These are phyloP conservation scores for Paecilomyces fulvus DNA, from an alignment of 2,329 filamentous ascomycete genomes.

Conservation along the genomic window DNA sequence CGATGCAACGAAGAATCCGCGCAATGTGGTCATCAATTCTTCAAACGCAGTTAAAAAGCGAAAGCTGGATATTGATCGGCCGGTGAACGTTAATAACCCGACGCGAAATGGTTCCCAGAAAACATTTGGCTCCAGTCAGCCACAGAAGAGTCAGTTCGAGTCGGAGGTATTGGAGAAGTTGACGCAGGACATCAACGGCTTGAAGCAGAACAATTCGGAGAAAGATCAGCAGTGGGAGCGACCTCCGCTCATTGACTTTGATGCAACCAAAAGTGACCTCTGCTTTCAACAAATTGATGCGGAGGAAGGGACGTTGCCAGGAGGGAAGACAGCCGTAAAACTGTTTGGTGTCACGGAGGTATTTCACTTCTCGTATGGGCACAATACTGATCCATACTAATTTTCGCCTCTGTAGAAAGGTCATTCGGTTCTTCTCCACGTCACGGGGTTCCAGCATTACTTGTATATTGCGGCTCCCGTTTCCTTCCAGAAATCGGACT, in stretches of 20 bases:
- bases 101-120: slow-evolving; percentile 56
- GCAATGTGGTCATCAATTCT: slow-evolving; percentile 51
- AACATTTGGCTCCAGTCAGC: slow-evolving; percentile 50
- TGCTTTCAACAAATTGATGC: slow-evolving; percentile 93
- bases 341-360: slow-evolving; percentile 87
- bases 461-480: slow-evolving; percentile 85
- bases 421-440: slow-evolving; percentile 88
- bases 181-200: slow-evolving; percentile 79
- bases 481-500: slow-evolving; percentile 70
- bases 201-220: slow-evolving; percentile 81
- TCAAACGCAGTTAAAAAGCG: slow-evolving; percentile 63
- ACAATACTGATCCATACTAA: slow-evolving; percentile 7
- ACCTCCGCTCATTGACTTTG: slow-evolving; percentile 52
- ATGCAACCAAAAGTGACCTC: slow-evolving; percentile 59
- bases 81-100: slow-evolving; percentile 49
- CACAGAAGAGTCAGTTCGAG: slow-evolving; percentile 83
- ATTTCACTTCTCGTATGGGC: slow-evolving; percentile 9
- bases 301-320: slow-evolving; percentile 76
- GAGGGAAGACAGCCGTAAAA: slow-evolving; percentile 71
- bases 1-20: slow-evolving; percentile 56
- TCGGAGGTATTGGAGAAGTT: slow-evolving; percentile 91
- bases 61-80: slow-evolving; percentile 55
- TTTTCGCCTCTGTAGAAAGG: slow-evolving; percentile 42
- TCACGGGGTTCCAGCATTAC: slow-evolving; percentile 93
- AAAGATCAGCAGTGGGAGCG: slow-evolving; percentile 88